Conservation (phyloP, 352 stramenopile genomes). For the Pythium chondricola region DNA sequence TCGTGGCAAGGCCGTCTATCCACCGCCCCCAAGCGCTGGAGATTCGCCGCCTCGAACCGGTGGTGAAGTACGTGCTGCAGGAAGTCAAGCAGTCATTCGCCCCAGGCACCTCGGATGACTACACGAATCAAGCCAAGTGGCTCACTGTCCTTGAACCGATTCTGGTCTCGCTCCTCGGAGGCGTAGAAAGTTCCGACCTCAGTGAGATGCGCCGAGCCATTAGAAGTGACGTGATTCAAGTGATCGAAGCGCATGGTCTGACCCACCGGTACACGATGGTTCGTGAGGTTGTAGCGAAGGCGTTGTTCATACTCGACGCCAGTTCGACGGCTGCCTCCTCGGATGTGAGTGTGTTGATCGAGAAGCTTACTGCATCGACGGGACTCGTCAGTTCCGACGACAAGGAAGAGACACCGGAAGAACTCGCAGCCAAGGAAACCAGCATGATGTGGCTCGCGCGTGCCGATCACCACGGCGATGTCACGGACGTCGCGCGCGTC, state of each 20-base stretch:
- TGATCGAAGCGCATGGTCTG: constrained; percentile 44
- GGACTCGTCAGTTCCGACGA: constrained; percentile 5
- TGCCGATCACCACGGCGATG: constrained; percentile 45
- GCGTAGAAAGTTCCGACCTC: background rate
- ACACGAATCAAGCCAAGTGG: constrained; percentile 73
- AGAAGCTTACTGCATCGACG: constrained; percentile 12
- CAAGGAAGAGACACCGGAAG: constrained; percentile 15
- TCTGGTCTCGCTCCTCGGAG: constrained; percentile 32
- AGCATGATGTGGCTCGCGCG: constrained; percentile 62
- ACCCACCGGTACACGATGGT: constrained; percentile 80
- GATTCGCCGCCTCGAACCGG: constrained; percentile 16
- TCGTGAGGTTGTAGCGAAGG: constrained; percentile 45
- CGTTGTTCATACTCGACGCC: constrained; percentile 48
- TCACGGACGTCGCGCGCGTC: constrained; percentile 31
- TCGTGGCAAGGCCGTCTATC: constrained; percentile 30
- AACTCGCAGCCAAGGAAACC: constrained; percentile 52
- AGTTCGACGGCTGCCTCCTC: too few species aligned
- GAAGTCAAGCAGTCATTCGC: constrained; percentile 57
- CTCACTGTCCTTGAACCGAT: constrained; percentile 47
- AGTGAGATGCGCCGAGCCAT: background rate
- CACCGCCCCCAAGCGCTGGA: constrained; percentile 7
- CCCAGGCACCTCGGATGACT: constrained; percentile 53
- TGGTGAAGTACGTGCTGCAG: constrained; percentile 30
- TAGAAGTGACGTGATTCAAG: constrained; percentile 21
- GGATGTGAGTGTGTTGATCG: too few species aligned